Percentiles rank a stretch among this genome's conserved stretches.
Evolutionary conservation across 169 alveolate genomes (phyloP).

Genomic region (Cystoisospora suis): DNA sequence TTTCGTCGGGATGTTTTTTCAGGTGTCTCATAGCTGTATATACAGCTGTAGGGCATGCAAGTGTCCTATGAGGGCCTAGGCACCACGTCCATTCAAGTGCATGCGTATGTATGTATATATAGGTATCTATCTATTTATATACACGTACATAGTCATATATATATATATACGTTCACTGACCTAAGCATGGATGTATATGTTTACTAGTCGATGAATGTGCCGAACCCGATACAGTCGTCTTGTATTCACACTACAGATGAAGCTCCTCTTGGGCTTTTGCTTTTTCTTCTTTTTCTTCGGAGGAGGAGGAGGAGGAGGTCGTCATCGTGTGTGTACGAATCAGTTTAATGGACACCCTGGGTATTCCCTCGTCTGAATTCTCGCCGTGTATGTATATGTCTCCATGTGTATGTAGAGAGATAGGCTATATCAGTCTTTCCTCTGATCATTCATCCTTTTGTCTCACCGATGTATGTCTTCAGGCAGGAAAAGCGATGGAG

Average conservation of each 20-base stretch:
- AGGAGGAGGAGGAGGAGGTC: background rate
- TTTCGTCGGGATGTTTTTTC: no score
- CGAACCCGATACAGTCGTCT: no score
- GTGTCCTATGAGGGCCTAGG: no score
- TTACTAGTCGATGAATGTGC: no score
- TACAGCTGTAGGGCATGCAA: no score
- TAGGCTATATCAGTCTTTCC: background rate
- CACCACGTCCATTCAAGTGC: background rate
- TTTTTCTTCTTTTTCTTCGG: background rate
- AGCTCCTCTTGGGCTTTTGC: no score
- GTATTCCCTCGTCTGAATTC: background rate
- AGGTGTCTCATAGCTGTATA: no score
- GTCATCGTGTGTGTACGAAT: background rate
- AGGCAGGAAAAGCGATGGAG: constrained; percentile 18
- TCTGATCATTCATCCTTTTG: background rate
- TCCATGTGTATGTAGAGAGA: no score
- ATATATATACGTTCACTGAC: background rate
- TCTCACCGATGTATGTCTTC: background rate
- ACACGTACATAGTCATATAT: background rate
- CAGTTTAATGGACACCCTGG: background rate
- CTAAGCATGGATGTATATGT: background rate
- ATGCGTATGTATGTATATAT: background rate
- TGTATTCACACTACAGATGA: no score
- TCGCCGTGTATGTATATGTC: no score
- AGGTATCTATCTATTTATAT: background rate